phyloP scores from a whole-genome alignment of 176 grass and related monocot genomes.

The Secale cereale region DNA sequence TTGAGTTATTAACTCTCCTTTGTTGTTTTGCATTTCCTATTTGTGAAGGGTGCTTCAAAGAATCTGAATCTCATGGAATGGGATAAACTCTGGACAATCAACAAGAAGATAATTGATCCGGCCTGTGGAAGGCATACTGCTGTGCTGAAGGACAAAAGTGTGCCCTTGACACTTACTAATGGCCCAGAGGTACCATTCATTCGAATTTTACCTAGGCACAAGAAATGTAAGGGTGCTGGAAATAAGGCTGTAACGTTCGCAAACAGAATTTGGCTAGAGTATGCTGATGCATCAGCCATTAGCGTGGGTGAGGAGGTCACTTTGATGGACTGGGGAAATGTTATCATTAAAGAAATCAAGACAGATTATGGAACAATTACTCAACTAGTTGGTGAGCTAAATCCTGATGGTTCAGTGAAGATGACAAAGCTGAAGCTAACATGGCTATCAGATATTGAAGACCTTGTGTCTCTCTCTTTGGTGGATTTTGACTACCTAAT shows the following conservation, averaged over 20 bases:
- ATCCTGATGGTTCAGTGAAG: constrained; percentile 87
- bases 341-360: constrained; percentile 77
- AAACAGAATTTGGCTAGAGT: constrained; percentile 81
- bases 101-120: constrained; percentile 92
- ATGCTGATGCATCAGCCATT: constrained; percentile 61
- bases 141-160: constrained; percentile 50
- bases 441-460: constrained; percentile 81
- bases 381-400: constrained; percentile 62
- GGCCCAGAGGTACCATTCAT: constrained; percentile 70
- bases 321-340: constrained; percentile 95
- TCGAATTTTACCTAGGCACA: constrained; percentile 76
- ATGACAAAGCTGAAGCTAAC: constrained; percentile 85
- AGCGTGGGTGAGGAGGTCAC: constrained; percentile 76
- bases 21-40: neutral
- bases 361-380: constrained; percentile 54
- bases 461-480: constrained; percentile 63
- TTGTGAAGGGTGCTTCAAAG: constrained; percentile 78
- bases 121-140: constrained; percentile 80
- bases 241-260: constrained; percentile 78
- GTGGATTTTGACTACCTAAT: constrained; percentile 89
- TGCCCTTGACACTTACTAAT: constrained; percentile 61
- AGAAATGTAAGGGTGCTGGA: constrained; percentile 77
- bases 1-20: neutral
- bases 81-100: constrained; percentile 98
- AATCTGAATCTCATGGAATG: constrained; percentile 97